A percentile compares a stretch with the other conserved stretches of the same genome.
Conservation (phyloP, 805 yeast species). For the Cyberlindnera americana region DNA sequence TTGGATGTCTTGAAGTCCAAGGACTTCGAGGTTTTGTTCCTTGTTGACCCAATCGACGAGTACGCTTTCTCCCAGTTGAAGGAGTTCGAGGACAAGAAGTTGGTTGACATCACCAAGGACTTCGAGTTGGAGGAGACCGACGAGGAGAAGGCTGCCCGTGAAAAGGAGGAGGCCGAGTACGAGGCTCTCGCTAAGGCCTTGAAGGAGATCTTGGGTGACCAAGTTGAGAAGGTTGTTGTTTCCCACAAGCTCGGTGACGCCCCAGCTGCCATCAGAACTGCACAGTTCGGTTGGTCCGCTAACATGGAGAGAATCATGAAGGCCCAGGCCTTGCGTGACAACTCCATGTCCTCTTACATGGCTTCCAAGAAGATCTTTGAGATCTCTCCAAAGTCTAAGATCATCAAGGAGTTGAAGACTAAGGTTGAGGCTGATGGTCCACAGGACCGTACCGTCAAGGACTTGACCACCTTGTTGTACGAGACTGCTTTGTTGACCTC, state of each 20-base stretch:
- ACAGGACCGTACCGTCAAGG: constrained; percentile 97
- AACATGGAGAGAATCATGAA: constrained; percentile 99
- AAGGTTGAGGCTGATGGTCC: constrained; percentile 98
- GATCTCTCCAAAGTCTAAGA: constrained; percentile 94
- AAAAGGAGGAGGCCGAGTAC: constrained; percentile 85
- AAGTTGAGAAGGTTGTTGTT: constrained; percentile 98
- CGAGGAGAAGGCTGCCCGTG: constrained; percentile 94
- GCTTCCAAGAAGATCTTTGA: constrained; percentile 98
- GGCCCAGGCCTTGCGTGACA: constrained; percentile 99
- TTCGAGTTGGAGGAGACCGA: constrained; percentile 98
- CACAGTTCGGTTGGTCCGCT: constrained; percentile 99
- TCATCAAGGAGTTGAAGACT: constrained; percentile 91
- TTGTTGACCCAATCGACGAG: constrained; percentile 99
- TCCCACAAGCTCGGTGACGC: constrained; percentile 96
- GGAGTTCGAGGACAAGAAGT: constrained; percentile 98
- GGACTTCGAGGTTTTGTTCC: constrained; percentile 95
- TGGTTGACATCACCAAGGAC: constrained; percentile 98
- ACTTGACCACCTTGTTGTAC: constrained; percentile 90
- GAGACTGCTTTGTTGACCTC: constrained; percentile 98
- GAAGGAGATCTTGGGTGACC: constrained; percentile 96
- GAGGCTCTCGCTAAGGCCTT: constrained; percentile 93
- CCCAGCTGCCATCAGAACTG: constrained; percentile 99
- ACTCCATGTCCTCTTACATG: constrained; percentile 99
- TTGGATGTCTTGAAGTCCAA: constrained; percentile 97
- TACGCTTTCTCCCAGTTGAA: constrained; percentile 98